Evolutionary conservation across 75 land plant species (phyloP).

Genomic region (Ceratopteris richardii): DNA sequence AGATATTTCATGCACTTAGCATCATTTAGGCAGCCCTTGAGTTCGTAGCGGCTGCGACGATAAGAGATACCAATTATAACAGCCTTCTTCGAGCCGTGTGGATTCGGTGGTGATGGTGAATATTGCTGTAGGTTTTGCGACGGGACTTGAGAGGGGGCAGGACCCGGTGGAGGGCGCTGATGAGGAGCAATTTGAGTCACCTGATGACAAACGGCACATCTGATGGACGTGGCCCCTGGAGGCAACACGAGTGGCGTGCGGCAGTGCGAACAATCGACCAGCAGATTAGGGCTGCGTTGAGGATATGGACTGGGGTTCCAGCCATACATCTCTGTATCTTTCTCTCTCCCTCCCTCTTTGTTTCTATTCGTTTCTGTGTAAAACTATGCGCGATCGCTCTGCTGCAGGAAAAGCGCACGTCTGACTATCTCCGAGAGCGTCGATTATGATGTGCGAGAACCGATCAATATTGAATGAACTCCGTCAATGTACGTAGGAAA

Average conservation of each 20-base stretch:
- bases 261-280: slow-evolving; percentile 60
- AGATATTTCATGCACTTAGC: slow-evolving; percentile 89
- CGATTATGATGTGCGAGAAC: too few species aligned
- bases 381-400: too few species aligned
- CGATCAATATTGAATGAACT: too few species aligned
- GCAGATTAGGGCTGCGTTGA: slow-evolving; percentile 21
- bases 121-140: slow-evolving; percentile 34
- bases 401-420: too few species aligned
- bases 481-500: too few species aligned
- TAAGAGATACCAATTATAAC: slow-evolving; percentile 82
- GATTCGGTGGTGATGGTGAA: slow-evolving; percentile 30
- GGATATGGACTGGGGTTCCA: neutral
- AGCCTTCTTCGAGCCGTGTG: slow-evolving; percentile 75
- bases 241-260: slow-evolving; percentile 65
- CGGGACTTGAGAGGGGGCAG: slow-evolving; percentile 29
- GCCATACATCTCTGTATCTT: too few species aligned
- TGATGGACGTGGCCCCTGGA: slow-evolving; percentile 61
- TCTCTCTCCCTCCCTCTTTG: too few species aligned
- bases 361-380: too few species aligned
- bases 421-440: too few species aligned
- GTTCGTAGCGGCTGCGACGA: slow-evolving; percentile 57
- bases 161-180: slow-evolving; percentile 9
- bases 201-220: slow-evolving; percentile 63
- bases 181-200: slow-evolving; percentile 48
- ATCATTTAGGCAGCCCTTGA: slow-evolving; percentile 90